Evolutionary conservation across 1,139 yeast species (phyloP), one percentile per base, ranked within the genome.

Genomic region (Suhomyces terraborum): DNA sequence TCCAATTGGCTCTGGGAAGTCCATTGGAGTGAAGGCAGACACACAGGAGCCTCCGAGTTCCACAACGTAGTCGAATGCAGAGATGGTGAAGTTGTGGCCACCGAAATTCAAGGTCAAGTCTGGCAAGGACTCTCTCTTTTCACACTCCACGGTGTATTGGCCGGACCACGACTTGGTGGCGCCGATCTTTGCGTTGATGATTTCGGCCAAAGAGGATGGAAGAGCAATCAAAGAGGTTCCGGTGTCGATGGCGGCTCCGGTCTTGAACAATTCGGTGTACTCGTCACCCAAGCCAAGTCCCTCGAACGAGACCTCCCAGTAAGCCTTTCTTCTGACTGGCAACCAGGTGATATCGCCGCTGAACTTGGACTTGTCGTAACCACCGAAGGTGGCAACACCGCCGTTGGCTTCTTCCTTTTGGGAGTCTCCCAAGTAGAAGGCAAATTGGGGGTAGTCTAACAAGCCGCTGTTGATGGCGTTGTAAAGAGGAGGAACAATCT

Each of bases 321-420:
- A 93, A 27, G 98, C 98, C 82, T 91, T 88, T 78, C 98, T 88
- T 75, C 98, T 88, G 47, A 93, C 94, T 44, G 98, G 98, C 67
- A 93, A 79, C 87, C 95, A 89, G 40, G 93, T 85, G 56, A 93
- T 75, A 54, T 91, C 80, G 50, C 98, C 98, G 36, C 71, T 68
- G 67, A 73, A 88, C 60, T 81, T 78, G 48, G 81, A 63, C 52
- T 81, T 76, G 62, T 91, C 97, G 55, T 83, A 75, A 50, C 98
- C 98, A 64, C 98, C 98, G 61, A 93, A 86, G 22, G 96, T 88
- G 52, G 94, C 95, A 49, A 83, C 79, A 53, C 98, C 98, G 38
- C 96, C 96, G 36, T 70, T 69, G 48, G 73, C 73, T 48, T 78
- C 81, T 41, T 67, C 62, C 61, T 82, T 83, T 50, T 79, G 67